Conservation (phyloP, 148 eudicot genomes). For the Vaccinium macrocarpon region DNA sequence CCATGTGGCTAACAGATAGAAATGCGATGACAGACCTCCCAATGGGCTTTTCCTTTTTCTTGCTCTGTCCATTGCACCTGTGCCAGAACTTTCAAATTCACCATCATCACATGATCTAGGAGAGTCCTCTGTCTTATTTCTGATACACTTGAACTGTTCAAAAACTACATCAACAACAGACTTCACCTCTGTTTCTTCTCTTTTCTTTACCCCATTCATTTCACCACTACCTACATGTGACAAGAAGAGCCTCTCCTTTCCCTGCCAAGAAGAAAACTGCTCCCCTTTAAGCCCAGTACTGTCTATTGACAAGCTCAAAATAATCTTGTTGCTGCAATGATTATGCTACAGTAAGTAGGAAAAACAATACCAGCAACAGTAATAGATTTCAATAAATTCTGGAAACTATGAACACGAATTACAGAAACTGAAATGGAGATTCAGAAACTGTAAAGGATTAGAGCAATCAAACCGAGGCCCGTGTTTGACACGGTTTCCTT, state of each 20-base stretch:
- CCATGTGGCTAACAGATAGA: slow-evolving; percentile 14
- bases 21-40: slow-evolving; percentile 26
- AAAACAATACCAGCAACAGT: too few species aligned
- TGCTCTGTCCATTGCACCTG: slow-evolving; percentile 21
- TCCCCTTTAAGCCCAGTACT: background rate
- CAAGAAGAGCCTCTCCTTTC: slow-evolving; percentile 31
- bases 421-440: too few species aligned
- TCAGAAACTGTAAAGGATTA: too few species aligned
- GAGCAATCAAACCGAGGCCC: too few species aligned
- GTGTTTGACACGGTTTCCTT: too few species aligned
- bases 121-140: slow-evolving; percentile 12
- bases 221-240: slow-evolving; percentile 17
- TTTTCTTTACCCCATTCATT: slow-evolving; percentile 17
- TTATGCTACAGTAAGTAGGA: background rate
- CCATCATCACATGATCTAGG: background rate
- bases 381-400: too few species aligned
- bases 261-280: slow-evolving; percentile 22
- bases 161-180: slow-evolving; percentile 50
- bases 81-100: slow-evolving; percentile 15
- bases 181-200: slow-evolving; percentile 16
- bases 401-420: too few species aligned
- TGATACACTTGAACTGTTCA: slow-evolving; percentile 45
- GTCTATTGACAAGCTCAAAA: background rate
- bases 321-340: background rate
- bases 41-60: slow-evolving; percentile 40